Base-by-base conservation (phyloP, 305 asterid genomes). In the Fraxinus albicans region DNA sequence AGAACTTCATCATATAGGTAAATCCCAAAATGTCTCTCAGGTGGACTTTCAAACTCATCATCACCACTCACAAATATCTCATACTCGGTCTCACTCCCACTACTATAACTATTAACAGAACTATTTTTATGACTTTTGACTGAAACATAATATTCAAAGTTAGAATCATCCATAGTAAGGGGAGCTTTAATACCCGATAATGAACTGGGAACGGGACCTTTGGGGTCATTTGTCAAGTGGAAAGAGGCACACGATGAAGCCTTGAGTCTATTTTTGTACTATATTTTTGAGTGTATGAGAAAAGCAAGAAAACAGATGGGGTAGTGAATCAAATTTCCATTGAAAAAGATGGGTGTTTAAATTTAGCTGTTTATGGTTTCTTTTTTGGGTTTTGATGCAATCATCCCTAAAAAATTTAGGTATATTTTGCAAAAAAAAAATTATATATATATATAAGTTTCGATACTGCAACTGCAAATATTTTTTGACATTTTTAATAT, bases 141-240 rank as follows among this genome's bases (percentile, higher is more conserved):
- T 13, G 87, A 81, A 81, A 42, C 78, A 81, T 93, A 91, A 83
- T 79, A 85, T 44, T 94, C 97, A 81, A 84, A 85, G 76, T 95
- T 98, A 83, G 94, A 89, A 67, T 93, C 97, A 88, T 95, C 98
- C 73, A 85, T 78, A 88, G 98, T 93, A 40, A 93, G 81, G 80
- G 97, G 98, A 87, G 98, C 98, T 92, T 95, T 84, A 82, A 95
- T 95, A 92, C 98, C 97, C 91, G 94, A 44, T 17, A 85, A 2
- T 27, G 88, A 69, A 73, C 77, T 25, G 79, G 78, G 70, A 76
- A 85, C 79, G 73, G 88, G 76, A 87, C 88, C 88, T 84, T 86
- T 55, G 93, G 86, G 85, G 90, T 76, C 90, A 78, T 84, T 65
- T 86, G 89, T 40, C 90, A 35, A 63, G 93, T 87, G 73, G 97